These are phyloP conservation scores for Trichoderma arundinaceum DNA, from an alignment of 2,329 filamentous ascomycete genomes.

Conservation along the genomic window DNA sequence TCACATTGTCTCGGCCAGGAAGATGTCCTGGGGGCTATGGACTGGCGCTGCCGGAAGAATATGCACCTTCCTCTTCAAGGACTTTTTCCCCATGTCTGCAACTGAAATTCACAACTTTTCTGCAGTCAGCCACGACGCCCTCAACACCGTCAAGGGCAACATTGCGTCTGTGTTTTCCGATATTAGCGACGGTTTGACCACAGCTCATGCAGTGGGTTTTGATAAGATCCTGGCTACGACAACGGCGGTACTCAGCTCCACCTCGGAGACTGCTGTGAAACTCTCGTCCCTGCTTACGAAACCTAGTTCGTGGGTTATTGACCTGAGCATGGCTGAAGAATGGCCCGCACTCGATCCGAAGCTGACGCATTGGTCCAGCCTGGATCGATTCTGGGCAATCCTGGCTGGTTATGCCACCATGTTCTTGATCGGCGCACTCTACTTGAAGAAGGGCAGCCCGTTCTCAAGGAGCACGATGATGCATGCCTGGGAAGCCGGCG, in stretches of 20 bases:
- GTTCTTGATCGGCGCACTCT: slow-evolving; percentile 75
- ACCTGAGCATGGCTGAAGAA: slow-evolving; percentile 53
- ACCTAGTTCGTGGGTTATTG: slow-evolving; percentile 64
- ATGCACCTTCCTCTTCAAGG: slow-evolving; percentile 55
- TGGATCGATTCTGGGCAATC: slow-evolving; percentile 73
- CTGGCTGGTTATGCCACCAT: slow-evolving; percentile 80
- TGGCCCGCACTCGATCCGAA: slow-evolving; percentile 56
- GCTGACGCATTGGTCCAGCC: slow-evolving; percentile 70
- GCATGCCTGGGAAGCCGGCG: slow-evolving; percentile 72
- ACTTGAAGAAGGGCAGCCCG: slow-evolving; percentile 74
- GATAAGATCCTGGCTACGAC: slow-evolving; percentile 30
- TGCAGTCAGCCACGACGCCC: slow-evolving; percentile 73
- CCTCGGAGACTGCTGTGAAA: slow-evolving; percentile 35
- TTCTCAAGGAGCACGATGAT: slow-evolving; percentile 64
- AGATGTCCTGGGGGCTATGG: slow-evolving; percentile 51
- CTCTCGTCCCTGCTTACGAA: slow-evolving; percentile 45
- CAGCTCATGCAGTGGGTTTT: slow-evolving; percentile 54
- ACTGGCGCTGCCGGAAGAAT: slow-evolving; percentile 54
- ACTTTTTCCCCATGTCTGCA: slow-evolving; percentile 57
- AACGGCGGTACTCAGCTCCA: slow-evolving; percentile 21
- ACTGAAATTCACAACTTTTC: slow-evolving; percentile 78
- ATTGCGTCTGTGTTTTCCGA: slow-evolving; percentile 50
- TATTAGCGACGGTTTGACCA: slow-evolving; percentile 48
- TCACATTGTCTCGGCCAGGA: slow-evolving; percentile 44
- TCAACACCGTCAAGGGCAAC: slow-evolving; percentile 64